phyloP scores from a whole-genome alignment of 768 basidiomycete genomes.

The Amylocystis lapponica region DNA sequence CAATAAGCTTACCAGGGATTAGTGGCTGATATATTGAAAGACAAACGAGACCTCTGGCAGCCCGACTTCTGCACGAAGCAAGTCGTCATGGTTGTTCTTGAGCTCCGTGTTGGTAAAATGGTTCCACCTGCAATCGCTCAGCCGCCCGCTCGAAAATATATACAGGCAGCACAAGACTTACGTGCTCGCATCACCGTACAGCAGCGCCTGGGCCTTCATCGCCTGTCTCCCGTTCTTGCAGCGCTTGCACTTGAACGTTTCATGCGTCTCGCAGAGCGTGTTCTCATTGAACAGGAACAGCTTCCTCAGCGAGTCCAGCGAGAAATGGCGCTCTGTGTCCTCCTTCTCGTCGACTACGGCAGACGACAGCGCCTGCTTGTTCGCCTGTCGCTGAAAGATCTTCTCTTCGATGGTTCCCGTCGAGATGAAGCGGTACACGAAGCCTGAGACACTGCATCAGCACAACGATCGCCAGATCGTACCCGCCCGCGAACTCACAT shows the following conservation, averaged over 20 bases:
- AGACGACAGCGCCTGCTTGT: constrained; percentile 93
- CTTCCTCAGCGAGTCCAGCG: constrained; percentile 79
- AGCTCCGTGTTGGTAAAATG: constrained; percentile 90
- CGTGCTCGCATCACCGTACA: constrained; percentile 98
- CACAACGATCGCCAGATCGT: not conserved
- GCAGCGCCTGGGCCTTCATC: constrained; percentile 74
- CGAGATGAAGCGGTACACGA: constrained; percentile 96
- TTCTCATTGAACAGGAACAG: constrained; percentile 87
- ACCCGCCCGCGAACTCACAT: constrained; percentile 48
- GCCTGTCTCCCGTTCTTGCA: constrained; percentile 83
- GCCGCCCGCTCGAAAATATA: not conserved
- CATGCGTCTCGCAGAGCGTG: constrained; percentile 90
- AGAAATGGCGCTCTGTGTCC: constrained; percentile 93
- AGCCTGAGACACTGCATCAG: constrained; percentile 45
- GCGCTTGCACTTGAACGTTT: constrained; percentile 95
- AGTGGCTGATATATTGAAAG: constrained; percentile 94
- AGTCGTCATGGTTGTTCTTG: constrained; percentile 89
- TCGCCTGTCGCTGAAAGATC: constrained; percentile 96
- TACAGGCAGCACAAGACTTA: constrained; percentile 36
- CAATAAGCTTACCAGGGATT: constrained; percentile 15
- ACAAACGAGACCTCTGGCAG: constrained; percentile 85
- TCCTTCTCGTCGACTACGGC: constrained; percentile 98
- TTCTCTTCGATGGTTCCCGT: constrained; percentile 98
- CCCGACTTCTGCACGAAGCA: constrained; percentile 86
- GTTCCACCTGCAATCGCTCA: constrained; percentile 70